Percentiles rank a stretch among this genome's conserved stretches.
Evolutionary conservation across 148 eudicot genomes (phyloP).

Genomic region (Oxyria digyna): DNA sequence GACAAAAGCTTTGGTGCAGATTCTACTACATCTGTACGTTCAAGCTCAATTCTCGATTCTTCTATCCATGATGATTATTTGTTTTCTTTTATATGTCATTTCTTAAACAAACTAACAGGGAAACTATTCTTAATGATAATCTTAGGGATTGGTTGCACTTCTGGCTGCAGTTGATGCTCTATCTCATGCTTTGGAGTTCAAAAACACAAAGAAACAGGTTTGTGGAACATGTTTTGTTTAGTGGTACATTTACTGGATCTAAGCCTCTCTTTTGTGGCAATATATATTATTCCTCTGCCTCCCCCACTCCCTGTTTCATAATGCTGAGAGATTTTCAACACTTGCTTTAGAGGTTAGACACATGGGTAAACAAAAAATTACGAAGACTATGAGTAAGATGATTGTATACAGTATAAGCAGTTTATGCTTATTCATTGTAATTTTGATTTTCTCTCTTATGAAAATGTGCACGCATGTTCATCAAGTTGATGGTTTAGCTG

Average conservation of each 20-base stretch:
- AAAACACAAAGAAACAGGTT: conserved; percentile 67
- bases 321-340: not conserved
- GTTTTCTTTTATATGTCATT: conserved; percentile 15
- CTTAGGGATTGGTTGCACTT: conserved; percentile 77
- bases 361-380: not conserved
- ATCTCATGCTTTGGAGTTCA: conserved; percentile 42
- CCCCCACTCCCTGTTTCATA: not conserved
- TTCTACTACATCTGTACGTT: conserved; percentile 82
- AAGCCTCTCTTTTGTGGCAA: not conserved
- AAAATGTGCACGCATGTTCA: not conserved
- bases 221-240: not conserved
- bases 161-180: conserved; percentile 93
- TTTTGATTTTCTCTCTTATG: not conserved
- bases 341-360: not conserved
- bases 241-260: not conserved
- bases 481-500: not conserved
- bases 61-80: not conserved
- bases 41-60: not conserved
- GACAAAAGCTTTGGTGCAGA: conserved; percentile 95
- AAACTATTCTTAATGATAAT: conserved; percentile 10
- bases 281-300: not conserved
- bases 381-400: not conserved
- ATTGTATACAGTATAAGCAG: not conserved
- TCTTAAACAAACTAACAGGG: not conserved
- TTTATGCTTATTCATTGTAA: not conserved